Percentiles rank a stretch among this genome's conserved stretches.
Evolutionary conservation across 2,329 filamentous ascomycete species (phyloP).

Genomic region (Tolypocladium ovalisporum): DNA sequence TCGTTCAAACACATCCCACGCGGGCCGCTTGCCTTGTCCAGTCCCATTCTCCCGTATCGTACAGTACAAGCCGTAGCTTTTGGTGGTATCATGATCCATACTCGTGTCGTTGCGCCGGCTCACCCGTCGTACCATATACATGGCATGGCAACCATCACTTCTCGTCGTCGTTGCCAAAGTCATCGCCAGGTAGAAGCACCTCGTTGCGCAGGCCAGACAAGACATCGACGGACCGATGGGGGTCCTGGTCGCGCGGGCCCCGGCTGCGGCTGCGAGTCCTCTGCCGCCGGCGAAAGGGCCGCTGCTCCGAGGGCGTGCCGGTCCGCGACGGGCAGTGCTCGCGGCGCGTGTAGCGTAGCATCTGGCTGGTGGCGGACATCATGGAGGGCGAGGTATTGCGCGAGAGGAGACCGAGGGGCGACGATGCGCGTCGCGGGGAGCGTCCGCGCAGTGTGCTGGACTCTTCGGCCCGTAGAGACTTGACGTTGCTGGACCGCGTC

Average conservation of each 20-base stretch:
- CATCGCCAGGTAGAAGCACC: constrained; percentile 11
- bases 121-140: background rate
- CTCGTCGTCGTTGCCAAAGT: background rate
- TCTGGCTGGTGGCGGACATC: constrained; percentile 28
- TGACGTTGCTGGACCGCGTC: constrained; percentile 17
- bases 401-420: constrained; percentile 20
- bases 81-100: background rate
- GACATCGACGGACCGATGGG: constrained; percentile 14
- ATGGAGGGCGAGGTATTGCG: constrained; percentile 22
- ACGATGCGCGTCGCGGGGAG: constrained; percentile 27
- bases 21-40: background rate
- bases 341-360: constrained; percentile 29
- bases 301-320: constrained; percentile 21
- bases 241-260: constrained; percentile 19
- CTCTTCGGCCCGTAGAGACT: constrained; percentile 24
- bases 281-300: constrained; percentile 21
- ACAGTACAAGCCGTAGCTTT: background rate
- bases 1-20: background rate
- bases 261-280: constrained; percentile 28
- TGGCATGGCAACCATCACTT: background rate
- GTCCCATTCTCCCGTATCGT: background rate
- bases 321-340: constrained; percentile 32
- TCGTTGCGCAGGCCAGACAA: constrained; percentile 24
- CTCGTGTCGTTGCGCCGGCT: background rate
- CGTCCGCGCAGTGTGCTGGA: constrained; percentile 31